Conservation (phyloP, 805 yeast genomes). For the Yarrowia keelungensis region DNA sequence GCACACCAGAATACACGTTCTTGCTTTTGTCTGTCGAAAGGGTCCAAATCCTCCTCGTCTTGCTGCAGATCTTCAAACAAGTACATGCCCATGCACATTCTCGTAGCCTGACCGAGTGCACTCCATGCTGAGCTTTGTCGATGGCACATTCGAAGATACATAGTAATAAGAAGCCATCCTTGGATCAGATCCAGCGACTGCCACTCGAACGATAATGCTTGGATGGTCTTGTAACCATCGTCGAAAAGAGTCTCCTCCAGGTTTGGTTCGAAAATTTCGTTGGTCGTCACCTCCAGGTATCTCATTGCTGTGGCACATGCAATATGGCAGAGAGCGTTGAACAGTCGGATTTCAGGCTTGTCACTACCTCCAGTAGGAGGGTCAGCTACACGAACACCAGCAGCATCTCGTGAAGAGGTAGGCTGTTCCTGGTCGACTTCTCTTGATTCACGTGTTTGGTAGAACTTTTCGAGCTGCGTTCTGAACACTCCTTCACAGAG, state of each 20-base stretch:
- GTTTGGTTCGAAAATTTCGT: conserved; percentile 42
- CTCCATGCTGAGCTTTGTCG: conserved; percentile 56
- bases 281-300: conserved; percentile 54
- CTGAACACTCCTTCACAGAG: conserved; percentile 62
- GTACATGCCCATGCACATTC: conserved; percentile 57
- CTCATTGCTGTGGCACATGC: conserved; percentile 60
- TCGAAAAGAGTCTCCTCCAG: conserved; percentile 56
- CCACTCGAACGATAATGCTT: conserved; percentile 58
- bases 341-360: conserved; percentile 51
- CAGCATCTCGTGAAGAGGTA: conserved; percentile 1
- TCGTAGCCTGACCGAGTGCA: conserved; percentile 55
- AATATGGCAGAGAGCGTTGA: conserved; percentile 59
- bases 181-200: conserved; percentile 60
- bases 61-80: conserved; percentile 48
- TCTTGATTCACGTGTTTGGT: conserved; percentile 5
- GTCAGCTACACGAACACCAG: conserved; percentile 3
- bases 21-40: conserved; percentile 51
- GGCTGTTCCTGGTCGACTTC: not conserved
- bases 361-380: not conserved
- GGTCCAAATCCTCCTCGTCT: conserved; percentile 36
- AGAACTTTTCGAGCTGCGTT: conserved; percentile 52
- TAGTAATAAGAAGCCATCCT: conserved; percentile 57
- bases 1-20: conserved; percentile 63
- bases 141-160: conserved; percentile 55
- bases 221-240: conserved; percentile 52